Conservation (phyloP, 305 asterid genomes). For the Solanum hybrid region DNA sequence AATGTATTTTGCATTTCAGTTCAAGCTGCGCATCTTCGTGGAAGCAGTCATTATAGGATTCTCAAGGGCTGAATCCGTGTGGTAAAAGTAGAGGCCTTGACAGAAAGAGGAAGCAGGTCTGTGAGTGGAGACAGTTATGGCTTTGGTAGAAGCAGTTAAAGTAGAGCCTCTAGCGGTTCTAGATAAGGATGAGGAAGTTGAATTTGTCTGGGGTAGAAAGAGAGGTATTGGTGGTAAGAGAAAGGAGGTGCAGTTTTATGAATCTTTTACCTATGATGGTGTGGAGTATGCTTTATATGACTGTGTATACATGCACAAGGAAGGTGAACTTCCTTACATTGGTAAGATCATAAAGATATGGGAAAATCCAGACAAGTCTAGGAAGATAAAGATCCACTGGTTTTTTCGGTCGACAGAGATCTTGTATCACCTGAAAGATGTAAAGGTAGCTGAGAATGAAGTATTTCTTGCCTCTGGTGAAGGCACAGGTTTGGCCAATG, state of each 20-base stretch:
- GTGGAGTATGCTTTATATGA: neutral
- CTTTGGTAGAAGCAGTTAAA: neutral
- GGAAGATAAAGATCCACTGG: neutral
- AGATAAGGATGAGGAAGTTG: neutral
- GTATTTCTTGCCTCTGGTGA: neutral
- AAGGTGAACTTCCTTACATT: neutral
- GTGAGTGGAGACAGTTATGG: neutral
- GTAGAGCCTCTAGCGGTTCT: neutral
- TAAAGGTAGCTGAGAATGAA: neutral
- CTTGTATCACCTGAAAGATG: neutral
- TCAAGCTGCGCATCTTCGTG: slow-evolving; percentile 23
- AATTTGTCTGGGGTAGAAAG: neutral
- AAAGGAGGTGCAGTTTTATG: neutral
- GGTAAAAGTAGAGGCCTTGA: neutral
- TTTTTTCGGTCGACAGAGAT: neutral
- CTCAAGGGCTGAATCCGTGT: neutral
- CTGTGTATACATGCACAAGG: neutral
- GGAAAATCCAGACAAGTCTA: neutral
- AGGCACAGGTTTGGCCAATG: neutral
- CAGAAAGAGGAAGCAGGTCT: neutral
- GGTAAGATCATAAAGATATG: neutral
- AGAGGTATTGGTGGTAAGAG: neutral
- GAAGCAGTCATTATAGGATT: neutral
- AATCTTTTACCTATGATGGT: neutral
- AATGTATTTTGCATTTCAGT: neutral